Conservation (phyloP, 768 basidiomycete species). For the Lactarius quietus region DNA sequence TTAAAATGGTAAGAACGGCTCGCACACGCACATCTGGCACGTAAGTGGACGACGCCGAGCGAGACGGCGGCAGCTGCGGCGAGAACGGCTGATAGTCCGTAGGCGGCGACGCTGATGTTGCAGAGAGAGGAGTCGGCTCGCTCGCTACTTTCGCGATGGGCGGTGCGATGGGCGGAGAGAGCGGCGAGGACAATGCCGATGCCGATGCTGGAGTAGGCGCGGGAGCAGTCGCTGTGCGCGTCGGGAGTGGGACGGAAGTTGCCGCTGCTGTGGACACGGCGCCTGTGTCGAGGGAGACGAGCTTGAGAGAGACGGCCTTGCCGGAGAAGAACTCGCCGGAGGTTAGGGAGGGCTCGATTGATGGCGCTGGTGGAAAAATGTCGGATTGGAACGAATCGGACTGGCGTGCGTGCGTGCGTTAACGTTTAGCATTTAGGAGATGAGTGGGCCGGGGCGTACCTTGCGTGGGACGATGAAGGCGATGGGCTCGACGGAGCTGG, state of each 20-base stretch:
- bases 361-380: constrained; percentile 91
- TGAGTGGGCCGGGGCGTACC: constrained; percentile 40
- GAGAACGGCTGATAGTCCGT: constrained; percentile 25
- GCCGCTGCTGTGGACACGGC: constrained; percentile 36
- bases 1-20: background rate
- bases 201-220: constrained; percentile 35
- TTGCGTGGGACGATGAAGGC: constrained; percentile 94
- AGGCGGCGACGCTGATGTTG: constrained; percentile 19
- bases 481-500: constrained; percentile 77
- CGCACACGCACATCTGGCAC: constrained; percentile 34
- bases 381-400: constrained; percentile 96
- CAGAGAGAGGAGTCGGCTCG: constrained; percentile 11
- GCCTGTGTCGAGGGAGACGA: constrained; percentile 77
- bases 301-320: constrained; percentile 71
- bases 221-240: constrained; percentile 30
- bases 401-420: constrained; percentile 36
- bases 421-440: background rate
- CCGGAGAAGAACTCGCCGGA: constrained; percentile 88
- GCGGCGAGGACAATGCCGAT: constrained; percentile 23
- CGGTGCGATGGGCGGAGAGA: constrained; percentile 29
- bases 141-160: constrained; percentile 18
- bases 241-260: constrained; percentile 23
- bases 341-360: constrained; percentile 71
- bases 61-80: constrained; percentile 26
- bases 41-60: constrained; percentile 22